These are phyloP conservation scores for Astrothelium subdiscretum DNA, from an alignment of 495 filamentous ascomycete species.

Conservation along the genomic window DNA sequence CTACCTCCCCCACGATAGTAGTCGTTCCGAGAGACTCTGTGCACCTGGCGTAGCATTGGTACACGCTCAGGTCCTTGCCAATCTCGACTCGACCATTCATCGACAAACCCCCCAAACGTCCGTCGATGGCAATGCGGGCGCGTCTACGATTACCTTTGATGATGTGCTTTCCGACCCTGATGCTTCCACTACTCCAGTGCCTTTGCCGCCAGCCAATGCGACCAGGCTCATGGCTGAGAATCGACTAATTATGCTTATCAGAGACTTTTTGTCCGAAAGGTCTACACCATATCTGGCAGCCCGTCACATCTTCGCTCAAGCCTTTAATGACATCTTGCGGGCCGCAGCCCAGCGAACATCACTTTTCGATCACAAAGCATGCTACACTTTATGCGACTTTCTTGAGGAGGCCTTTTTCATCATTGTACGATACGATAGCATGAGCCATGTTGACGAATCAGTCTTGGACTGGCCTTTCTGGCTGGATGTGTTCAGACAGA, in stretches of 20 bases:
- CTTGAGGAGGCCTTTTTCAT: slow-evolving; percentile 66
- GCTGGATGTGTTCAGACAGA: slow-evolving; percentile 70
- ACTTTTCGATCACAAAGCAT: slow-evolving; percentile 75
- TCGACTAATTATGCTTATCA: slow-evolving; percentile 72
- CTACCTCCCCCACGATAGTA: slow-evolving; percentile 56
- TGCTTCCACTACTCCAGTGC: slow-evolving; percentile 50
- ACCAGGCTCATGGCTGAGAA: slow-evolving; percentile 85
- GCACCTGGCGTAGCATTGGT: slow-evolving; percentile 75
- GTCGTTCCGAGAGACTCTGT: slow-evolving; percentile 49
- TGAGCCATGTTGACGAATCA: slow-evolving; percentile 28
- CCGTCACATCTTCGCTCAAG: slow-evolving; percentile 64
- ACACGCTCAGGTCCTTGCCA: slow-evolving; percentile 71
- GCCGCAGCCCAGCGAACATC: slow-evolving; percentile 64
- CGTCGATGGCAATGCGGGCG: slow-evolving; percentile 29
- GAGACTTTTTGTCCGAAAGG: slow-evolving; percentile 71
- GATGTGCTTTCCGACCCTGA: slow-evolving; percentile 67
- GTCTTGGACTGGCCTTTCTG: slow-evolving; percentile 78
- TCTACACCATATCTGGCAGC: slow-evolving; percentile 36
- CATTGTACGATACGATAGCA: slow-evolving; percentile 44
- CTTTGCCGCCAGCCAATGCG: slow-evolving; percentile 53
- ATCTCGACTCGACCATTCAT: slow-evolving; percentile 79
- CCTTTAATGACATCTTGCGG: slow-evolving; percentile 63
- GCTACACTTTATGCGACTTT: slow-evolving; percentile 87
- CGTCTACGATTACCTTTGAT: slow-evolving; percentile 59
- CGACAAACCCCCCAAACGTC: slow-evolving; percentile 43